Evolutionary conservation across 257 asterid species (phyloP), one percentile per base, ranked within the genome.

Genomic region (Osmanthus fragrans): DNA sequence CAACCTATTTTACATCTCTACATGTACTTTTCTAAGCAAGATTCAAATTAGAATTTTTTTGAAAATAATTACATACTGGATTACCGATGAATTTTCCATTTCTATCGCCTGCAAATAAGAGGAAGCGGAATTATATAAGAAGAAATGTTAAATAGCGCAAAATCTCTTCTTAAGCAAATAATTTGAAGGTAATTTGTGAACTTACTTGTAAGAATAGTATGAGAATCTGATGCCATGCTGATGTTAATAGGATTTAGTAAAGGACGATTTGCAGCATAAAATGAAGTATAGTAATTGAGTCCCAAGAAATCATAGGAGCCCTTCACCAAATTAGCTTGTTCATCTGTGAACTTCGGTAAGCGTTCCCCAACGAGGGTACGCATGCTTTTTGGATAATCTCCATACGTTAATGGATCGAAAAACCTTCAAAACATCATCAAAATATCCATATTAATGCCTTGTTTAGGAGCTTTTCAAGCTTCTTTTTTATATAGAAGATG

Each of bases 231-330:
- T 21, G 71, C 63, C n/a, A 79, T 81, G 8, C 78, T 83, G 15
- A 78, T 40, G 37, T 81, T 80, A 3, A 71, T 80, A 12, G 49
- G 63, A 19, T 2, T 69, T 12, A 56, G 73, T 5, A 63, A 2
- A 7, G 65, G 13, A 19, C 51, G 11, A 63, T 83, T 72, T 0
- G 84, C 78, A 1, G 89, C 90, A 47, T 83, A 89, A 49, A 72
- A 79, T 2, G 86, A 79, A 19, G 90, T 85, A 63, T 91, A 89
- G 82, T 91, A 88, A 83, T 91, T 91, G 18, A 86, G 3, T 79
- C 96, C 92, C 19, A 85, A n/a, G 60, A 83, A 91, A 75, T 89
- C 96, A 12, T 29, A 82, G 2, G 96, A 91, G 8, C 92, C 89
- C 36, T 85, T 87, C 68, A 89, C n/a, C 75, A 82, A 12, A 13